These are phyloP conservation scores for Kazachstania africana DNA, from an alignment of 805 yeast species.

Conservation along the genomic window DNA sequence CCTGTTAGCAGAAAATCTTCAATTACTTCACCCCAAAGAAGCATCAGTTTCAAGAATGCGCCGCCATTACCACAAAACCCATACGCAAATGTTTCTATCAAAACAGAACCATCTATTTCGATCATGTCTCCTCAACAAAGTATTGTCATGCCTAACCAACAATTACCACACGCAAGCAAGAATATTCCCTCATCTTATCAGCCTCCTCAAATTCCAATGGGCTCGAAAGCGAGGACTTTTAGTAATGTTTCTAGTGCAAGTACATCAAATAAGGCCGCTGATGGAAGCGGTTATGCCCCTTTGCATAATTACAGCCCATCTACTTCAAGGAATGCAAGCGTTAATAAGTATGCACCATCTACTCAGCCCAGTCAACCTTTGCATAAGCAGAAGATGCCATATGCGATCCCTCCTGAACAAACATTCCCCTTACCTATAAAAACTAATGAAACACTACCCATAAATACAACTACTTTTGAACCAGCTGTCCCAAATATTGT, in stretches of 20 bases:
- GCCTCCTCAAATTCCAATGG: not conserved
- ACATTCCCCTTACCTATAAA: too few species aligned
- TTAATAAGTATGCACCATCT: too few species aligned
- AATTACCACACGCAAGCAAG: slow-evolving; percentile 1
- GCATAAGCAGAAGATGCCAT: too few species aligned
- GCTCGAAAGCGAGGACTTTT: not conserved
- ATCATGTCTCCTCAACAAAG: slow-evolving; percentile 3
- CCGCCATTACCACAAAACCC: slow-evolving; percentile 9
- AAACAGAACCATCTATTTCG: not conserved
- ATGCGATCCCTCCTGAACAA: too few species aligned
- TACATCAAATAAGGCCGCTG: too few species aligned
- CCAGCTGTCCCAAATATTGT: not conserved
- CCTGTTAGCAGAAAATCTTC: slow-evolving; percentile 1
- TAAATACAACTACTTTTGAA: not conserved
- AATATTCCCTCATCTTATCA: not conserved
- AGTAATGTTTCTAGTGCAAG: not conserved
- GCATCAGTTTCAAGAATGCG: not conserved
- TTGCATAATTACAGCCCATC: too few species aligned
- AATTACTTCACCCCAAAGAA: not conserved
- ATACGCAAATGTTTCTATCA: slow-evolving; percentile 8
- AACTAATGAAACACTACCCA: too few species aligned
- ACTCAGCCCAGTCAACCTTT: too few species aligned
- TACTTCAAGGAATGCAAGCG: too few species aligned
- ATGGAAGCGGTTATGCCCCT: too few species aligned
- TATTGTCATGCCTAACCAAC: slow-evolving; percentile 6